Evolutionary conservation across 1,284 basidiomycete species (phyloP).

Genomic region (Athelia sp.): DNA sequence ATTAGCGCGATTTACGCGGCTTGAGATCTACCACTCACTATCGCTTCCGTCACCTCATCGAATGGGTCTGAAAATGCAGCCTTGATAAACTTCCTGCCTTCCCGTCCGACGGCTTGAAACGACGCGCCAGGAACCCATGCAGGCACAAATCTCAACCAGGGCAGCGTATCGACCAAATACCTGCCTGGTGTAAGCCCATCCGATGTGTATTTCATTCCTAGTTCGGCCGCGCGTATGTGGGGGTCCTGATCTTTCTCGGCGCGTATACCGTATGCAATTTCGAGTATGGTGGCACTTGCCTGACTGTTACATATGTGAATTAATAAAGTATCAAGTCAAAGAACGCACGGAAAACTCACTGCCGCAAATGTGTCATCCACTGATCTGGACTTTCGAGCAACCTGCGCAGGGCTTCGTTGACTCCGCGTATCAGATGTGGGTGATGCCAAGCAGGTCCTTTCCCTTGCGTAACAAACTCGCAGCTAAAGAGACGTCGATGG

Average conservation of each 20-base stretch:
- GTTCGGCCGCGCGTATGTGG: constrained; percentile 10
- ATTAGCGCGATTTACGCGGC: background rate
- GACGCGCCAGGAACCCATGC: constrained; percentile 25
- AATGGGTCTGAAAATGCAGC: background rate
- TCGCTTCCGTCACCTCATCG: background rate
- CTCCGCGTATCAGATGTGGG: background rate
- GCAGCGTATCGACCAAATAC: constrained; percentile 12
- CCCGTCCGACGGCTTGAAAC: constrained; percentile 17
- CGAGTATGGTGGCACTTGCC: constrained; percentile 5
- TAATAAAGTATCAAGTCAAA: no score
- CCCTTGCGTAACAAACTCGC: constrained; percentile 3
- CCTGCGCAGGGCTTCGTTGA: background rate
- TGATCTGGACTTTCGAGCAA: constrained; percentile 6
- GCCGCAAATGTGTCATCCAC: constrained; percentile 4
- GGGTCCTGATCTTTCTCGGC: constrained; percentile 9
- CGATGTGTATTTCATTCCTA: constrained; percentile 9
- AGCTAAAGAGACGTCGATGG: constrained; percentile 10
- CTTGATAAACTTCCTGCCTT: constrained; percentile 13
- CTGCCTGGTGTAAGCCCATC: constrained; percentile 12
- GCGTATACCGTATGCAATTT: constrained; percentile 11
- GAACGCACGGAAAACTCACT: background rate
- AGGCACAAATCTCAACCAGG: constrained; percentile 16
- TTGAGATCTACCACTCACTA: background rate
- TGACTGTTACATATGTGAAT: background rate
- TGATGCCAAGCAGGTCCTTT: background rate